Evolutionary conservation across 2,329 filamentous ascomycete species (phyloP).

Genomic region (Sporothrix brunneoviolacea): DNA sequence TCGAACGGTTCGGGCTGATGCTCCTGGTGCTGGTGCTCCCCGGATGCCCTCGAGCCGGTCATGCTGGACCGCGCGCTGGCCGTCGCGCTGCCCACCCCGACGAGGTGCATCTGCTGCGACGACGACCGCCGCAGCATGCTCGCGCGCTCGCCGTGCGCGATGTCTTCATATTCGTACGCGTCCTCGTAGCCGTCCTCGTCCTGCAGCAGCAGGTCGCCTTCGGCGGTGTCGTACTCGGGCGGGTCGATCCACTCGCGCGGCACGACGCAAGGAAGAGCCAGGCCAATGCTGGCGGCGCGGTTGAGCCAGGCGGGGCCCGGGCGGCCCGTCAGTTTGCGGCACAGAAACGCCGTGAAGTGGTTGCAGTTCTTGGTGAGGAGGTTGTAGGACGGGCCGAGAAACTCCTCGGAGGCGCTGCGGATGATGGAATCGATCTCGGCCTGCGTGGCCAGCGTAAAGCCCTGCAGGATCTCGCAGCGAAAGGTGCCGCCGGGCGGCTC

Average conservation of each 20-base stretch:
- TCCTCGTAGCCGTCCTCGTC: constrained; percentile 50
- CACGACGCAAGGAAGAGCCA: constrained; percentile 74
- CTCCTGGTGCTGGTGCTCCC: neutral
- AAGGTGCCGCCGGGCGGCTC: constrained; percentile 75
- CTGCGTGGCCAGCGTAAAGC: constrained; percentile 64
- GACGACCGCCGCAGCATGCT: constrained; percentile 32
- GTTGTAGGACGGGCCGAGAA: constrained; percentile 71
- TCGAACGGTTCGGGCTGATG: constrained; percentile 9
- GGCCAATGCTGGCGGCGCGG: constrained; percentile 73
- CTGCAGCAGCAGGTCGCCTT: constrained; percentile 56
- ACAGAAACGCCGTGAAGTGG: constrained; percentile 75
- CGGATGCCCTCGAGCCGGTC: neutral
- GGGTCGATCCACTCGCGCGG: constrained; percentile 76
- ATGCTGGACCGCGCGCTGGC: neutral
- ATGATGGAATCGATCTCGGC: constrained; percentile 67
- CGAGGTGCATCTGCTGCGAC: constrained; percentile 20
- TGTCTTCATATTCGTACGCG: constrained; percentile 50
- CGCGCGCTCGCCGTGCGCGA: constrained; percentile 5
- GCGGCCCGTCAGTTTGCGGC: constrained; percentile 63
- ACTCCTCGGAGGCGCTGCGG: constrained; percentile 61
- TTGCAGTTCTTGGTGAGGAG: constrained; percentile 82
- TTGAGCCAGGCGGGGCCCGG: constrained; percentile 72
- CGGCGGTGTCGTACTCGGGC: constrained; percentile 66
- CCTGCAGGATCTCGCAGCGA: constrained; percentile 67
- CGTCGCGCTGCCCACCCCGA: constrained; percentile 20